phyloP scores from a whole-genome alignment of 352 stramenopile species.

The Pythium rhizo-oryzae region DNA sequence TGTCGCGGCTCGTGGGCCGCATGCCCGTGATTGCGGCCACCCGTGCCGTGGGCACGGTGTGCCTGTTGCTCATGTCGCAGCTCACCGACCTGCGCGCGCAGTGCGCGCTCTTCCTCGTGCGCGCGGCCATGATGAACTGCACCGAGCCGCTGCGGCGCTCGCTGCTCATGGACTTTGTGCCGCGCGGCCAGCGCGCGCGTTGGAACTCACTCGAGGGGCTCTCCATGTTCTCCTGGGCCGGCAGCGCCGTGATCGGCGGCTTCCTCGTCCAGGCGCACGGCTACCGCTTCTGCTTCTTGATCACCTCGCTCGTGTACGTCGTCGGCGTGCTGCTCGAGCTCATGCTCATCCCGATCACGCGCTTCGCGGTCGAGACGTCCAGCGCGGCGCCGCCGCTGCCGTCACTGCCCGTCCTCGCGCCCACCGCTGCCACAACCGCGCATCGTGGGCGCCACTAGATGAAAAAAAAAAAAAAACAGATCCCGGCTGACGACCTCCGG shows the following conservation, averaged over 20 bases:
- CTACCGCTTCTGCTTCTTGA: conserved; percentile 72
- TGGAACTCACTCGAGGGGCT: conserved; percentile 78
- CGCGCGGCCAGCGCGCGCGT: conserved; percentile 52
- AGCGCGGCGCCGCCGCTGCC: neutral
- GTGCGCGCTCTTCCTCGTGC: conserved; percentile 52
- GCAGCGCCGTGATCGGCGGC: conserved; percentile 68
- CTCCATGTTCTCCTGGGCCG: conserved; percentile 59
- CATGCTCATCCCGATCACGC: conserved; percentile 54
- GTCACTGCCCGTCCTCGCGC: neutral
- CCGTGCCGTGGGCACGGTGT: conserved; percentile 41
- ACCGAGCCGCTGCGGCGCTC: conserved; percentile 64
- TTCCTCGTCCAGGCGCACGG: conserved; percentile 60
- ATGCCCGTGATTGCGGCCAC: conserved; percentile 65
- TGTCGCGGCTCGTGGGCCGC: conserved; percentile 37
- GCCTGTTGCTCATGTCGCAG: conserved; percentile 52
- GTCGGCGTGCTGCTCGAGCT: conserved; percentile 51
- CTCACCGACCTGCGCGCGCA: conserved; percentile 34
- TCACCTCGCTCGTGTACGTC: conserved; percentile 46
- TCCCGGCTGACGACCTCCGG: neutral
- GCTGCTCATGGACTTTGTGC: conserved; percentile 80
- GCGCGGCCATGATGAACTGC: conserved; percentile 61
- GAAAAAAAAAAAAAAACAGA: neutral
- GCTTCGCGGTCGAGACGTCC: conserved; percentile 24
- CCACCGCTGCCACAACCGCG: neutral
- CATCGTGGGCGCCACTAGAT: neutral